Evolutionary conservation across 495 filamentous ascomycete genomes (phyloP).

Genomic region (Chaetomium tenue): DNA sequence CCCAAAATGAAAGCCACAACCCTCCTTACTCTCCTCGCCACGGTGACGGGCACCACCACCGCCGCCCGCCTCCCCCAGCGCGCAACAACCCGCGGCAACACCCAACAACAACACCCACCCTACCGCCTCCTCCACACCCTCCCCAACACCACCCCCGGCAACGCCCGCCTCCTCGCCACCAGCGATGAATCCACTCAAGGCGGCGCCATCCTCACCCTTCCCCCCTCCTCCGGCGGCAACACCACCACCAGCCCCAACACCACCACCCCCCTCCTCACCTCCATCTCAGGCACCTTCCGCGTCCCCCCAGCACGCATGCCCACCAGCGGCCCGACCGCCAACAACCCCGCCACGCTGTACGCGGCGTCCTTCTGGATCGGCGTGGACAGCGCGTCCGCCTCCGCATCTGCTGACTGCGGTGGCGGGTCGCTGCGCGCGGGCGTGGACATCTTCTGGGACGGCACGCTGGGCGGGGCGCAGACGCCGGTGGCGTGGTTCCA

Average conservation of each 20-base stretch:
- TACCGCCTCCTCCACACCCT: slow-evolving; percentile 17
- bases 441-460: slow-evolving; percentile 33
- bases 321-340: slow-evolving; percentile 26
- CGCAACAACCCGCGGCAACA: neutral
- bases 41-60: neutral
- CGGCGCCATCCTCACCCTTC: slow-evolving; percentile 23
- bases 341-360: slow-evolving; percentile 25
- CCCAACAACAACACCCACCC: neutral
- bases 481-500: slow-evolving; percentile 32
- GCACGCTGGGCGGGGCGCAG: slow-evolving; percentile 19
- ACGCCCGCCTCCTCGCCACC: slow-evolving; percentile 14
- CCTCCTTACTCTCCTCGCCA: slow-evolving; percentile 16
- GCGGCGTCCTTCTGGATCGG: slow-evolving; percentile 34
- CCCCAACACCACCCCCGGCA: neutral
- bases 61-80: slow-evolving; percentile 13
- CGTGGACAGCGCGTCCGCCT: slow-evolving; percentile 24
- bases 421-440: slow-evolving; percentile 28
- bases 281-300: slow-evolving; percentile 15
- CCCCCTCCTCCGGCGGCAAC: too few species aligned
- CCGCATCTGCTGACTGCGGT: neutral
- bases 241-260: slow-evolving; percentile 13
- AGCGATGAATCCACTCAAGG: slow-evolving; percentile 22
- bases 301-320: slow-evolving; percentile 27
- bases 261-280: too few species aligned
- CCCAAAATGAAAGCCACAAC: slow-evolving; percentile 21